Evolutionary conservation across 208 protist genomes (phyloP).

Genomic region (Leishmania aethiopica): DNA sequence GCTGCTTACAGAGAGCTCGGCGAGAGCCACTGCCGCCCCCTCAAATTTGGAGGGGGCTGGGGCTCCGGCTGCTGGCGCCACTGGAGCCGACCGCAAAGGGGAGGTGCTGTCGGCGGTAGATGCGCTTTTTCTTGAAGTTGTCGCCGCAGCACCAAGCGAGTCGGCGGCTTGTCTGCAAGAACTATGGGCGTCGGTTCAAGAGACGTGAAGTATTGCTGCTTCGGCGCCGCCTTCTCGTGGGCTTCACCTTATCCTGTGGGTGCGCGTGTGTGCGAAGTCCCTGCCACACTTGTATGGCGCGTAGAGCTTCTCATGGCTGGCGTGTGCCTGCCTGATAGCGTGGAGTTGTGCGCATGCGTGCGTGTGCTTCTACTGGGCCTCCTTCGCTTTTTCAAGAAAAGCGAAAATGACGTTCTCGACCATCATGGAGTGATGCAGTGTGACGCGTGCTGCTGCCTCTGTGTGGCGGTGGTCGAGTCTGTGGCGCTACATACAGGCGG

Average conservation of each 20-base stretch:
- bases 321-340: not conserved
- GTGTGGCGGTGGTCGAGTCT: not conserved
- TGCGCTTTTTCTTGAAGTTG: constrained; percentile 6
- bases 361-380: not conserved
- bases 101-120: constrained; percentile 2
- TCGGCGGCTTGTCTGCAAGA: constrained; percentile 1
- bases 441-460: not conserved
- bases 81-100: not conserved
- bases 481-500: not conserved
- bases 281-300: not conserved
- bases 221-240: not conserved
- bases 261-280: not conserved
- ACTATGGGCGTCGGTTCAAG: constrained; percentile 12
- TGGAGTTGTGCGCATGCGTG: not conserved
- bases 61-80: not conserved
- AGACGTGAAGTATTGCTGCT: not conserved
- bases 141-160: constrained; percentile 9
- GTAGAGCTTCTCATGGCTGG: not conserved
- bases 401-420: not conserved
- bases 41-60: not conserved
- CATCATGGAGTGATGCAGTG: not conserved
- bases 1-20: constrained; percentile 15
- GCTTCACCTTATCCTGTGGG: not conserved
- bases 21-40: not conserved
- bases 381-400: not conserved